Base-by-base conservation (phyloP, 768 basidiomycete species). In the Agaricus blazei region DNA sequence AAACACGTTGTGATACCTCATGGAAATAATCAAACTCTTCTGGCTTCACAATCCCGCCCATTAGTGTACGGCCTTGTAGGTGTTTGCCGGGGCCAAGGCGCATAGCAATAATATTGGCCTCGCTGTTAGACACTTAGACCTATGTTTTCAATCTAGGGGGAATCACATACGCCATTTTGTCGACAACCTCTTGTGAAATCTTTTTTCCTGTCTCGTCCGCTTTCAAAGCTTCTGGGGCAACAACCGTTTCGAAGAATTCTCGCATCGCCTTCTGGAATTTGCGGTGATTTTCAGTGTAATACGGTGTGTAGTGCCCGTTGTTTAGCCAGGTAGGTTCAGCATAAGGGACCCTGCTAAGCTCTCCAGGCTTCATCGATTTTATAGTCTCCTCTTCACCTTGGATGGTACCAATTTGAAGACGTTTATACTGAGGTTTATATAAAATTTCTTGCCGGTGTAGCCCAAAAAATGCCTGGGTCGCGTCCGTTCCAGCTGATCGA, bases 1-100 rank as follows among this genome's bases (percentile, higher is more conserved):
- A n/a, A 31, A 41, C n/a, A 27, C 41, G 12, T 34, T 34, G 15
- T 3, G 62, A 9, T 54, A 86, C 88, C 75, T 92, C 95, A 64
- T 97, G 88, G 78, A 98, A 98, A 65, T 95, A 94, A 68, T 97
- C 91, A 63, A 89, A 98, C 61, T 94, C 87, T 64, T 91, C 90
- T 3, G 88, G 84, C 49, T 81, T 82, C 44, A 91, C 78, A 19
- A 83, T 68, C 9, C 92, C 93, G 27, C 83, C 87, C 70, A 93
- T 83, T 1, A 97, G 71, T 9, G 74, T 81, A 38, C 82, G 78
- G 0, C 93, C 92, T 65, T 88, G 74, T 23, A 97, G 79, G 65
- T 95, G 91, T 67, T 91, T 90, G 19, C 90, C 91, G 2, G 93
- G 93, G 1, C 94, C 94, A 51, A 94, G 77, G 4, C 93, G 83